A percentile compares a stretch with the other conserved stretches of the same genome.
Conservation (phyloP, 2,329 filamentous ascomycete species). For the Sporothrix brunneoviolacea region DNA sequence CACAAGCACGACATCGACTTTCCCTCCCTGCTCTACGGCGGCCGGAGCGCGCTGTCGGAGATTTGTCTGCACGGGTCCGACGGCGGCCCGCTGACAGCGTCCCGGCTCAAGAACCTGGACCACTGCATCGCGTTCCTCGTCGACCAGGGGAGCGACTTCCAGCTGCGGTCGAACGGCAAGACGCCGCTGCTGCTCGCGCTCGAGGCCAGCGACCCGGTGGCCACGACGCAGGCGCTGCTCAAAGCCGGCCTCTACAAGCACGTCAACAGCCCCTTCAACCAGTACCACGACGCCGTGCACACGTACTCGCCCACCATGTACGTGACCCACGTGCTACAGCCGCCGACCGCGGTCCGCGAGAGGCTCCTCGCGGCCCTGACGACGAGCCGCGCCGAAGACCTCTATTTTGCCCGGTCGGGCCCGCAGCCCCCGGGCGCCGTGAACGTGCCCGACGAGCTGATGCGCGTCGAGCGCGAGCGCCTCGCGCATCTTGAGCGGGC, state of each 20-base stretch:
- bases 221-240: slow-evolving; percentile 51
- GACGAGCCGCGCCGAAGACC: slow-evolving; percentile 45
- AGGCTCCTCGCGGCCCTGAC: slow-evolving; percentile 43
- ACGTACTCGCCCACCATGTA: slow-evolving; percentile 63
- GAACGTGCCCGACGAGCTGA: slow-evolving; percentile 45
- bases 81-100: slow-evolving; percentile 35
- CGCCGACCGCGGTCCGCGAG: slow-evolving; percentile 31
- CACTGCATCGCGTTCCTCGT: slow-evolving; percentile 52
- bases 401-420: slow-evolving; percentile 48
- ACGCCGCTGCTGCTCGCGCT: slow-evolving; percentile 55
- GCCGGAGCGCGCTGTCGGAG: slow-evolving; percentile 57
- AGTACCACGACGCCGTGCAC: slow-evolving; percentile 44
- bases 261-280: slow-evolving; percentile 54
- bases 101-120: slow-evolving; percentile 48
- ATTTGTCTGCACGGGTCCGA: slow-evolving; percentile 52
- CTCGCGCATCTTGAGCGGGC: slow-evolving; percentile 40
- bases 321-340: slow-evolving; percentile 38
- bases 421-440: slow-evolving; percentile 47
- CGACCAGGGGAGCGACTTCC: slow-evolving; percentile 49
- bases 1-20: slow-evolving; percentile 59
- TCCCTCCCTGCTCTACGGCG: slow-evolving; percentile 54
- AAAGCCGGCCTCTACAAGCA: slow-evolving; percentile 60
- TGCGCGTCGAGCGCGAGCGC: slow-evolving; percentile 44
- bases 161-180: slow-evolving; percentile 49
- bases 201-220: slow-evolving; percentile 47